Evolutionary conservation across 371 early-diverging fungal species (phyloP).

Genomic region (Mucor irregularis): DNA sequence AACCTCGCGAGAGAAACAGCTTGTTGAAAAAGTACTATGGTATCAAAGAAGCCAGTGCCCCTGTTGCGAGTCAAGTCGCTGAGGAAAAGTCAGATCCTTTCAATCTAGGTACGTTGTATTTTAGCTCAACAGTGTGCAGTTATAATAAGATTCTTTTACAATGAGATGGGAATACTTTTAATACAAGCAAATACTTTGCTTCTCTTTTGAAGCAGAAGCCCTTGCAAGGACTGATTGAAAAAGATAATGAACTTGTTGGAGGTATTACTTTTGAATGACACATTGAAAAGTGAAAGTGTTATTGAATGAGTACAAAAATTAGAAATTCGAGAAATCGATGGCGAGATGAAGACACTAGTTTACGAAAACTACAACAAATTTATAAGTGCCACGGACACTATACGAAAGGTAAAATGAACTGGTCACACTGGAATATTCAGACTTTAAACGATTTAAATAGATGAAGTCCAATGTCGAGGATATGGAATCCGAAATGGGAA

Average conservation of each 20-base stretch:
- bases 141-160: slow-evolving; percentile 34
- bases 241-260: slow-evolving; percentile 74
- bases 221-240: slow-evolving; percentile 66
- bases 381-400: slow-evolving; percentile 91
- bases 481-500: slow-evolving; percentile 79
- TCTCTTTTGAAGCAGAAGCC: slow-evolving; percentile 68
- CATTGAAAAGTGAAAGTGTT: background rate
- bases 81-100: too few relatives aligned
- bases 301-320: background rate
- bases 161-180: slow-evolving; percentile 66
- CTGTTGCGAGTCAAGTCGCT: background rate
- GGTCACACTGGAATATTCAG: too few relatives aligned
- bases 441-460: slow-evolving; percentile 29
- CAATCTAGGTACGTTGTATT: too few relatives aligned
- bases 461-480: slow-evolving; percentile 77
- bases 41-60: slow-evolving; percentile 7
- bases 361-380: slow-evolving; percentile 97
- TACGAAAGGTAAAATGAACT: slow-evolving; percentile 54
- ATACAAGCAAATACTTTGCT: slow-evolving; percentile 73
- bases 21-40: slow-evolving; percentile 47
- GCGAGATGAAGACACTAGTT: slow-evolving; percentile 95
- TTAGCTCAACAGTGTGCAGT: too few relatives aligned
- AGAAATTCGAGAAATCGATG: slow-evolving; percentile 87
- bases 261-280: slow-evolving; percentile 47
- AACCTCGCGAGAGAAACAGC: slow-evolving; percentile 28